Conservation (phyloP, 495 filamentous ascomycete species). For the Podospora pseudopauciseta region DNA sequence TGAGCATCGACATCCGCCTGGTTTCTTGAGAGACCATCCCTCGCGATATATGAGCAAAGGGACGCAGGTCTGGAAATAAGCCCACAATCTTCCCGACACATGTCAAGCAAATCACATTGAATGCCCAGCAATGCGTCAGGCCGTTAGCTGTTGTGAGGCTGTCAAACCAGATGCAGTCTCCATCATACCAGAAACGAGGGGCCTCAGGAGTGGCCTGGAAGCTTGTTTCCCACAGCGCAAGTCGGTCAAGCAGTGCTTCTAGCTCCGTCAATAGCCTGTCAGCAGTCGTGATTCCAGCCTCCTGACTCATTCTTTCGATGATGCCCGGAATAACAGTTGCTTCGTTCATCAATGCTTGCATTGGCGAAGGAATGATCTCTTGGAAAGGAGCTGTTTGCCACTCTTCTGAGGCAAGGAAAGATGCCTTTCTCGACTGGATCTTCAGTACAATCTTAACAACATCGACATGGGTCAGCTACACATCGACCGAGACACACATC, state of each 20-base stretch:
- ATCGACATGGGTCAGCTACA: constrained; percentile 3
- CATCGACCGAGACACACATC: neutral
- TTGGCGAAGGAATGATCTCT: constrained; percentile 23
- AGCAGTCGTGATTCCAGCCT: neutral
- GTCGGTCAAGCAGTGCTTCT: constrained; percentile 6
- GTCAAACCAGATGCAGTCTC: constrained; percentile 29
- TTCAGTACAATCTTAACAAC: constrained; percentile 20
- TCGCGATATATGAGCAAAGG: neutral
- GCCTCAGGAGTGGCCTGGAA: constrained; percentile 8
- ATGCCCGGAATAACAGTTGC: constrained; percentile 30
- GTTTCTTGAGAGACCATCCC: constrained; percentile 7
- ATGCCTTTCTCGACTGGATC: constrained; percentile 20
- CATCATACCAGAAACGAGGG: constrained; percentile 14
- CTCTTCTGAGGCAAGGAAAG: constrained; percentile 26
- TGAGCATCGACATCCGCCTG: constrained; percentile 23
- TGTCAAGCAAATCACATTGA: constrained; percentile 32
- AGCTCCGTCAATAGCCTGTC: constrained; percentile 3
- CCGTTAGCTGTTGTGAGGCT: constrained; percentile 38
- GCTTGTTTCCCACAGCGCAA: constrained; percentile 21
- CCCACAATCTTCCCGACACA: constrained; percentile 26
- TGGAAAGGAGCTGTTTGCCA: constrained; percentile 35
- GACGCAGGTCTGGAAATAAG: constrained; percentile 10
- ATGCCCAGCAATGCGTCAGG: constrained; percentile 38
- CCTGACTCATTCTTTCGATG: constrained; percentile 18
- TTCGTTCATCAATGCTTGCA: constrained; percentile 33